phyloP scores from a whole-genome alignment of 768 basidiomycete genomes.

The Lyophyllum shimeji region DNA sequence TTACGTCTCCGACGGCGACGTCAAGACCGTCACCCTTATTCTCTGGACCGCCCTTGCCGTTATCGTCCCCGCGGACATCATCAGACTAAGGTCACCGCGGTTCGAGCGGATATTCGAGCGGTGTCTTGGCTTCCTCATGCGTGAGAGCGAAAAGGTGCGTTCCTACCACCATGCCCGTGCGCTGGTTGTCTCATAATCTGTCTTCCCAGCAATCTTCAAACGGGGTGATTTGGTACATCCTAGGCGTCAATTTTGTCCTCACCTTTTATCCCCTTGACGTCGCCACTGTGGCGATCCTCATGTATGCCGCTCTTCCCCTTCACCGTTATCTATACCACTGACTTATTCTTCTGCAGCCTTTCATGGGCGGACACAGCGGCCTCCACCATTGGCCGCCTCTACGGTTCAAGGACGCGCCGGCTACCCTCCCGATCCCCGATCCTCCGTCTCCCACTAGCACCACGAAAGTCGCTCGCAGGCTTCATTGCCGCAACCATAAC shows the following conservation, averaged over 20 bases:
- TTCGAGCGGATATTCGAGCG: conserved; percentile 75
- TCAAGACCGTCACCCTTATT: conserved; percentile 58
- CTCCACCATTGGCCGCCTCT: conserved; percentile 88
- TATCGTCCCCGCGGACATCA: conserved; percentile 71
- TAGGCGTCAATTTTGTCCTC: conserved; percentile 81
- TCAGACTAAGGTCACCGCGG: conserved; percentile 63
- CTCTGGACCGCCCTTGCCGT: conserved; percentile 67
- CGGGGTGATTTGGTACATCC: conserved; percentile 88
- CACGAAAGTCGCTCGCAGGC: conserved; percentile 83
- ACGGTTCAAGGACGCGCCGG: conserved; percentile 63
- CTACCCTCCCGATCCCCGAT: conserved; percentile 41
- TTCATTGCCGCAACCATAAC: conserved; percentile 78
- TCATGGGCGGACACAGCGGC: conserved; percentile 97
- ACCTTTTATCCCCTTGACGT: conserved; percentile 80
- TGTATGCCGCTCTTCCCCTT: conserved; percentile 49
- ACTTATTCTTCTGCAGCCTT: conserved; percentile 48
- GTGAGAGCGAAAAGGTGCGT: conserved; percentile 79
- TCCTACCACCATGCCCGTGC: background rate
- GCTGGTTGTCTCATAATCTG: background rate
- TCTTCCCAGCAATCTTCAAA: conserved; percentile 61
- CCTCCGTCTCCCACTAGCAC: conserved; percentile 66
- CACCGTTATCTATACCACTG: conserved; percentile 1
- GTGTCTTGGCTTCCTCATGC: conserved; percentile 80
- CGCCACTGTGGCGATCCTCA: conserved; percentile 86
- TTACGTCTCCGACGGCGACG: conserved; percentile 53